Conservation (phyloP, 2,329 filamentous ascomycete genomes). For the Chaetomiaceae sp. region DNA sequence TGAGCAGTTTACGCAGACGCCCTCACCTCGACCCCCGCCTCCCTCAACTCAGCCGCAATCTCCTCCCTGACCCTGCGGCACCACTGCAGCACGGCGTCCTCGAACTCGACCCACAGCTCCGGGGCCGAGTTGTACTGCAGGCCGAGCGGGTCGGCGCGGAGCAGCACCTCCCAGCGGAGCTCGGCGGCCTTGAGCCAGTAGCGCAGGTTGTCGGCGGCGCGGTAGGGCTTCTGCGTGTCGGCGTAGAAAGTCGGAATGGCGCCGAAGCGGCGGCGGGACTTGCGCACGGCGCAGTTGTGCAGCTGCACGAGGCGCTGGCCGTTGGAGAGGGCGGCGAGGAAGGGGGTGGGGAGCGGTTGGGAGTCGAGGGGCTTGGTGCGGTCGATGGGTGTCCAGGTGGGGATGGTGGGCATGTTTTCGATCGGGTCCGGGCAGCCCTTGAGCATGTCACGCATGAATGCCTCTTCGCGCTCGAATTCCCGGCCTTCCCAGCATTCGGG, state of each 20-base stretch:
- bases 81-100: slow-evolving; percentile 79
- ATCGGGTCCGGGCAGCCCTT: slow-evolving; percentile 20
- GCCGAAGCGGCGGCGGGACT: slow-evolving; percentile 81
- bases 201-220: slow-evolving; percentile 85
- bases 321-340: slow-evolving; percentile 69
- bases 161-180: slow-evolving; percentile 81
- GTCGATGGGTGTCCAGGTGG: slow-evolving; percentile 62
- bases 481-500: slow-evolving; percentile 65
- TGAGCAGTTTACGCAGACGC: not conserved
- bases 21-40: slow-evolving; percentile 6
- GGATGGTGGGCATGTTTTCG: slow-evolving; percentile 50
- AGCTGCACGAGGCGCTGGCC: slow-evolving; percentile 78
- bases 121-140: slow-evolving; percentile 71
- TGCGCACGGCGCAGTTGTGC: slow-evolving; percentile 83
- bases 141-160: slow-evolving; percentile 80
- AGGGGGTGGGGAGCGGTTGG: slow-evolving; percentile 60
- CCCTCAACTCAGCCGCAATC: slow-evolving; percentile 62
- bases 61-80: slow-evolving; percentile 77
- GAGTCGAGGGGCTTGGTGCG: slow-evolving; percentile 21
- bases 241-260: slow-evolving; percentile 84
- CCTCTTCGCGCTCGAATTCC: slow-evolving; percentile 73
- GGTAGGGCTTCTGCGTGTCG: slow-evolving; percentile 93
- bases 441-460: slow-evolving; percentile 72
- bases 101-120: slow-evolving; percentile 74
- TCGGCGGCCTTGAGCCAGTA: slow-evolving; percentile 97